A percentile compares a stretch with the other conserved stretches of the same genome.
These are phyloP conservation scores for Skeletonema potamos DNA, from an alignment of 108 stramenopile genomes.

Conservation along the genomic window DNA sequence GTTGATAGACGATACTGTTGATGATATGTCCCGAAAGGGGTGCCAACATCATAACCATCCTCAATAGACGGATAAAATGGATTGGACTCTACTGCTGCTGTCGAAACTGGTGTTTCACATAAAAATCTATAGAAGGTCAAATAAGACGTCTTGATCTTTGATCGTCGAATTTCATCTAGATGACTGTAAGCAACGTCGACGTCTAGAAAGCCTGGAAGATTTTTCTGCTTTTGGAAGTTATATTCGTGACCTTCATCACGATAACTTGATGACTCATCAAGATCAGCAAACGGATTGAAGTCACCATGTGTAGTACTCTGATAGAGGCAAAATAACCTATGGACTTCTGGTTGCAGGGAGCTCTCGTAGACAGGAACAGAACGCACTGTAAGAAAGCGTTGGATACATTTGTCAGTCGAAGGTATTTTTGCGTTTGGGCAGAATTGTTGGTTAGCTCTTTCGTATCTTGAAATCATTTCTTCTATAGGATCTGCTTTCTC, in stretches of 20 bases:
- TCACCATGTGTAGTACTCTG: slow-evolving; percentile 75
- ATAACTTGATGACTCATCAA: neutral
- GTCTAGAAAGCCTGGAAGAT: slow-evolving; percentile 30
- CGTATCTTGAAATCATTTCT: slow-evolving; percentile 26
- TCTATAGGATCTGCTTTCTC: slow-evolving; percentile 22
- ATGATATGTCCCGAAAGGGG: slow-evolving; percentile 79
- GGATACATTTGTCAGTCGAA: slow-evolving; percentile 6
- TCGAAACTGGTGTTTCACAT: slow-evolving; percentile 66
- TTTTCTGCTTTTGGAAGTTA: slow-evolving; percentile 10
- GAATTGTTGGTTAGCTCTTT: slow-evolving; percentile 6
- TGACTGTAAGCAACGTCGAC: slow-evolving; percentile 47
- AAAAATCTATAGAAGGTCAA: slow-evolving; percentile 71
- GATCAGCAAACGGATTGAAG: slow-evolving; percentile 59
- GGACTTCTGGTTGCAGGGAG: slow-evolving; percentile 75
- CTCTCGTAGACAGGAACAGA: slow-evolving; percentile 69
- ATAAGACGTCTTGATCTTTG: slow-evolving; percentile 34
- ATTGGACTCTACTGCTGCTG: neutral
- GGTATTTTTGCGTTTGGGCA: slow-evolving; percentile 10
- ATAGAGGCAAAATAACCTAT: slow-evolving; percentile 66
- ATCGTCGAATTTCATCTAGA: slow-evolving; percentile 33
- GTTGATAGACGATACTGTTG: slow-evolving; percentile 83
- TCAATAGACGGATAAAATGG: neutral
- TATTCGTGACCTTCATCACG: slow-evolving; percentile 23
- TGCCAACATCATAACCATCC: slow-evolving; percentile 36
- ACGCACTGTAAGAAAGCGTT: slow-evolving; percentile 49